Conservation (phyloP, 2,329 filamentous ascomycete genomes). For the Cryoendolithus antarcticus region DNA sequence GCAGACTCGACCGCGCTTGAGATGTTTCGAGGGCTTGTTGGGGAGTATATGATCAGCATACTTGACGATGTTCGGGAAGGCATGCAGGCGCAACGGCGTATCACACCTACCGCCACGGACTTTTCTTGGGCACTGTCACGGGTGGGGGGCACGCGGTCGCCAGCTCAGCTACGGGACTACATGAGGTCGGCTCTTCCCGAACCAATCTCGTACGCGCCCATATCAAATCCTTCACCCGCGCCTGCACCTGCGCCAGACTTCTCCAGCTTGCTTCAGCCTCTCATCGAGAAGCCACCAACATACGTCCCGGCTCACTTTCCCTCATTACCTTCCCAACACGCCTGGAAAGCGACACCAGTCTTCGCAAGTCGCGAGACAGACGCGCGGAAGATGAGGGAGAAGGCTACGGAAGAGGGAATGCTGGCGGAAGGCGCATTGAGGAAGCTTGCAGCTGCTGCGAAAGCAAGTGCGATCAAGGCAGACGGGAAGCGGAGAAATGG, state of each 20-base stretch:
- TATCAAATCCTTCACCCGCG: slow-evolving; percentile 29
- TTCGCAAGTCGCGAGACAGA: slow-evolving; percentile 48
- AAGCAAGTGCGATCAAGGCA: slow-evolving; percentile 36
- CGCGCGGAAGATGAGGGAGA: slow-evolving; percentile 41
- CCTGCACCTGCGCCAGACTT: slow-evolving; percentile 31
- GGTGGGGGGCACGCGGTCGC: slow-evolving; percentile 22
- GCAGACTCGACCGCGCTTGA: slow-evolving; percentile 45
- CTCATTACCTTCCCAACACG: slow-evolving; percentile 50
- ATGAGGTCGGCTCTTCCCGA: slow-evolving; percentile 26
- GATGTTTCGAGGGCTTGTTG: slow-evolving; percentile 40
- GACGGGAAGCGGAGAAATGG: slow-evolving; percentile 27
- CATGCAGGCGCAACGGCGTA: slow-evolving; percentile 46
- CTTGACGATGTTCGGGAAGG: slow-evolving; percentile 41
- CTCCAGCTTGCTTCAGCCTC: slow-evolving; percentile 38
- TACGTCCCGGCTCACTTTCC: slow-evolving; percentile 52
- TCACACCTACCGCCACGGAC: slow-evolving; percentile 44
- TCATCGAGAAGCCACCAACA: slow-evolving; percentile 35
- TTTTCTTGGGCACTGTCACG: slow-evolving; percentile 41
- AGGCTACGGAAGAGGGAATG: slow-evolving; percentile 52
- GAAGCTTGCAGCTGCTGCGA: slow-evolving; percentile 40
- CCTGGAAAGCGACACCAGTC: slow-evolving; percentile 48
- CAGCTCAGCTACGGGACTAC: slow-evolving; percentile 29
- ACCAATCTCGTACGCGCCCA: slow-evolving; percentile 24
- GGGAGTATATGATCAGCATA: slow-evolving; percentile 47
- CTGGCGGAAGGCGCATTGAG: slow-evolving; percentile 53